phyloP scores from a whole-genome alignment of 306 rosid species.

The Castanea mollissima region DNA sequence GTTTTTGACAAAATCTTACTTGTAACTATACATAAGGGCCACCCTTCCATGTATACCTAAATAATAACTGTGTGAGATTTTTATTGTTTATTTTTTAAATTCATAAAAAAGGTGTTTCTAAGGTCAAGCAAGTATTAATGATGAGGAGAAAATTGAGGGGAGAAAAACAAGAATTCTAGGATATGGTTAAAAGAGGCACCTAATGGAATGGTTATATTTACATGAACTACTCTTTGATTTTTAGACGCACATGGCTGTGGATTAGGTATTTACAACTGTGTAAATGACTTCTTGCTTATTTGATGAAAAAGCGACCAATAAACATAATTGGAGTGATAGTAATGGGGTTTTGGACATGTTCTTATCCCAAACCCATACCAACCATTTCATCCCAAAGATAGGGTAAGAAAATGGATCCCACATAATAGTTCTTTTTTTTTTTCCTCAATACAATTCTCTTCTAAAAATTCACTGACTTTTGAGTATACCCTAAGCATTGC shows the following conservation, averaged over 20 bases:
- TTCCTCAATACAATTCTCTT: constrained; percentile 3
- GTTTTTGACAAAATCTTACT: not conserved
- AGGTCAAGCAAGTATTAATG: too few species aligned
- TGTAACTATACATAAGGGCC: not conserved
- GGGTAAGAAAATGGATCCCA: constrained; percentile 39
- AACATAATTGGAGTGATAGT: constrained; percentile 15
- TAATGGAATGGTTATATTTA: constrained; percentile 24
- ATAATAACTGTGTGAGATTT: not conserved
- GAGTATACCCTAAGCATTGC: constrained; percentile 75
- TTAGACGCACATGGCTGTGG: constrained; percentile 29
- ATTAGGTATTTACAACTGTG: constrained; percentile 28
- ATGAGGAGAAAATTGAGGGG: too few species aligned
- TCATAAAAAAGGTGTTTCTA: too few species aligned
- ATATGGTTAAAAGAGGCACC: not conserved
- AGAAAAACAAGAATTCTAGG: too few species aligned
- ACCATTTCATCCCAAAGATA: constrained; percentile 25
- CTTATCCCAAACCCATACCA: constrained; percentile 29
- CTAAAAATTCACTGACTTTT: constrained; percentile 43
- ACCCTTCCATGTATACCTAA: not conserved
- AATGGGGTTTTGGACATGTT: not conserved
- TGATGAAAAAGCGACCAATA: constrained; percentile 32
- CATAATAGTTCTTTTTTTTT: constrained; percentile 17
- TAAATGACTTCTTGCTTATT: constrained; percentile 23
- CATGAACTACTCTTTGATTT: constrained; percentile 27
- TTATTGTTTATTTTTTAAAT: too few species aligned